A percentile compares a stretch with the other conserved stretches of the same genome.
These are phyloP conservation scores for Leccinellum albellum DNA, from an alignment of 768 basidiomycete species.

Conservation along the genomic window DNA sequence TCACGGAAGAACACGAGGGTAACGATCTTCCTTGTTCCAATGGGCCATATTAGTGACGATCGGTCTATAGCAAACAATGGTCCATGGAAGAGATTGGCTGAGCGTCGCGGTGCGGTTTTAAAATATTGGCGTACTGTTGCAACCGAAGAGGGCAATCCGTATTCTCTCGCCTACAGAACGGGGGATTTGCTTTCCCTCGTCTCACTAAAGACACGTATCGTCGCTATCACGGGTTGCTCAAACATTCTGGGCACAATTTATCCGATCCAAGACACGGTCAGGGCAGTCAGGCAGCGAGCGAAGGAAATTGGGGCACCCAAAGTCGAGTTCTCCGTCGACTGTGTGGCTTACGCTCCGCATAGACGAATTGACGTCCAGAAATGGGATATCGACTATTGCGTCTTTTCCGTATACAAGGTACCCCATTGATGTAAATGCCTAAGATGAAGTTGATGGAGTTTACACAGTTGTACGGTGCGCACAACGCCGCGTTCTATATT, in stretches of 20 bases:
- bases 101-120: slow-evolving; percentile 47
- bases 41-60: background rate
- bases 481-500: slow-evolving; percentile 64
- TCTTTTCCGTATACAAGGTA: slow-evolving; percentile 77
- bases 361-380: slow-evolving; percentile 64
- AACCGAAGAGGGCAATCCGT: slow-evolving; percentile 56
- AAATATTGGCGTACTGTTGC: slow-evolving; percentile 57
- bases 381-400: slow-evolving; percentile 75
- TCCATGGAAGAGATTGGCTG: slow-evolving; percentile 73
- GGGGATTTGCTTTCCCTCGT: slow-evolving; percentile 61
- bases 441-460: background rate
- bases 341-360: slow-evolving; percentile 78
- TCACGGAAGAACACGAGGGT: slow-evolving; percentile 84
- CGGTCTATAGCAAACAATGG: slow-evolving; percentile 58
- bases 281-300: slow-evolving; percentile 49
- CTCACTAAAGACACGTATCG: slow-evolving; percentile 60
- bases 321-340: slow-evolving; percentile 68
- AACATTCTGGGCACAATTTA: slow-evolving; percentile 69
- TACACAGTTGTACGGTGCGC: slow-evolving; percentile 67
- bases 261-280: slow-evolving; percentile 55
- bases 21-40: slow-evolving; percentile 5
- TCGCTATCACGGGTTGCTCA: slow-evolving; percentile 72
- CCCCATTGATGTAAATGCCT: background rate
- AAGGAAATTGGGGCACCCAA: slow-evolving; percentile 50
- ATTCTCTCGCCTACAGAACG: slow-evolving; percentile 53